Base-by-base conservation (phyloP, 345 rosid species). In the Acer saccharum region DNA sequence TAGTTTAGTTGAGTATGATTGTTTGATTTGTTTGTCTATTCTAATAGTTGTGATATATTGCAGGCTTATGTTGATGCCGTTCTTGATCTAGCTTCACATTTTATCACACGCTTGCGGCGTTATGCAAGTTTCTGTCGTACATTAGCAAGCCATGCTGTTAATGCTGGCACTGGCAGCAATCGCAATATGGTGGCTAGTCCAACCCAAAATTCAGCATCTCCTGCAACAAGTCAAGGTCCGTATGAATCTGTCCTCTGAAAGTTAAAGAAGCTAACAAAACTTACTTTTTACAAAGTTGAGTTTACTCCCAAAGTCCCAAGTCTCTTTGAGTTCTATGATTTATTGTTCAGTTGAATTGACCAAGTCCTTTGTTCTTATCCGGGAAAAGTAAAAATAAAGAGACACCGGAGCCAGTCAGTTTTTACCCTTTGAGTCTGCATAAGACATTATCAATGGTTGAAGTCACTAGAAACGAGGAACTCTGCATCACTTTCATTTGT, bases 41-140 rank as follows among this genome's bases (percentile, higher is more conserved):
- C 79, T 83, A 63, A 74, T 73, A 66, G 44, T 79, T 60, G 12
- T 23, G 43, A 50, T 65, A 46, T 74, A 32, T 44, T 82, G 79
- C 96, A 97, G 99, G 98, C 98, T 57, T 97, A 97, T 84, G 99
- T 94, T 77, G 99, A 97, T 88, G 97, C 98, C 54, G 89, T 94
- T 89, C 93, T 97, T 80, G 99, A 97, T 89, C 88, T 97, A 82
- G 97, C 99, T 79, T 97, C 98, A 78, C 98, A 97, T 86, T 94
- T 97, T 83, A 94, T 97, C 81, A 97, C 98, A 66, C 95, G 98
- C 32, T 84, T 94, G 84, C 90, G 98, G 52, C 98, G 99, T 57
- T 97, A 97, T 90, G 97, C 98, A 54, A 97, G 98, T 86, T 97
- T 97, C 86, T 97, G 99, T 73, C 98, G 98, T 75, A 94, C 99